A percentile compares a stretch with the other conserved stretches of the same genome.
Conservation (phyloP, 148 eudicot genomes). For the Diospyros lotus region DNA sequence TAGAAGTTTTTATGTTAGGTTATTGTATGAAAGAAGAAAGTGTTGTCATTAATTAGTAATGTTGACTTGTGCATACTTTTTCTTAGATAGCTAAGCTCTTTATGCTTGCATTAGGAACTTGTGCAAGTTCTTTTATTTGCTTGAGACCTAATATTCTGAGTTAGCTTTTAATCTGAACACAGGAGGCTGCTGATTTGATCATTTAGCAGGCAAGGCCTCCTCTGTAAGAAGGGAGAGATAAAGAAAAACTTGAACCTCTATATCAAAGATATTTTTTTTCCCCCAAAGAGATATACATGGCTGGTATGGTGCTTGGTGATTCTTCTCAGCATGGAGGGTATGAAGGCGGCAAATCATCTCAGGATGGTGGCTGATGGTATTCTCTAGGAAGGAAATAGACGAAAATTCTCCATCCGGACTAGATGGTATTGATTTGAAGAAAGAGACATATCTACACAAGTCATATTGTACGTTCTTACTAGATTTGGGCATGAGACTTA, state of each 20-base stretch:
- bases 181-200: neutral
- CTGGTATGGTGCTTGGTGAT: conserved; percentile 42
- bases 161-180: no score
- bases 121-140: no score
- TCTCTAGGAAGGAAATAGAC: conserved; percentile 80
- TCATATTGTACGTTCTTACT: conserved; percentile 88
- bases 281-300: conserved; percentile 25
- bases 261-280: neutral
- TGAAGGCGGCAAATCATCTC: conserved; percentile 38
- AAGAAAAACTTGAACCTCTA: neutral
- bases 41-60: no score
- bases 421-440: conserved; percentile 79
- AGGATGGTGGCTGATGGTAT: conserved; percentile 81
- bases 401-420: conserved; percentile 75
- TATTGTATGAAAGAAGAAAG: no score
- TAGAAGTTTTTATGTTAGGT: no score
- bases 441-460: conserved; percentile 74
- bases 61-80: no score
- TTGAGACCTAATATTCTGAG: no score
- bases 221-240: neutral
- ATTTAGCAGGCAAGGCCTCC: neutral
- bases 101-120: no score
- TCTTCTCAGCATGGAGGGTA: conserved; percentile 46
- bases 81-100: no score
- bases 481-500: conserved; percentile 94